Evolutionary conservation across 106 monocot genomes (phyloP).

Genomic region (Amphibolis antarctica): DNA sequence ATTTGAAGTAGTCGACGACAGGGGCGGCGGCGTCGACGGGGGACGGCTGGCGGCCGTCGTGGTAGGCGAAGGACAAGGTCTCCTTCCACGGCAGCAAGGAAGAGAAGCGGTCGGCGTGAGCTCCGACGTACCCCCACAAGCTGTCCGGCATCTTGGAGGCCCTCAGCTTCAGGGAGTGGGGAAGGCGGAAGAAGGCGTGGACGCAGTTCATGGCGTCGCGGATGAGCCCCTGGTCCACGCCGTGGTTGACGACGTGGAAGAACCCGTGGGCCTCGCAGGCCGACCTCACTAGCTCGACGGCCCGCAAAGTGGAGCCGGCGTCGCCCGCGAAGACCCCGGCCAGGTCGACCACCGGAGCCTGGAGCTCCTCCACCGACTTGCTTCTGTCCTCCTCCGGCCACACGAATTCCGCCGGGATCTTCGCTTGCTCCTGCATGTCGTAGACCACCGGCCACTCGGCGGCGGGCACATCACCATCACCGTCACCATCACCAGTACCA

Average conservation of each 20-base stretch:
- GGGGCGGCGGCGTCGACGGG: not conserved
- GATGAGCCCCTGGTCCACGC: conserved; percentile 17
- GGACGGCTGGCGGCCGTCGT: not conserved
- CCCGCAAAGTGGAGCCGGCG: conserved; percentile 7
- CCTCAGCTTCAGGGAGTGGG: conserved; percentile 28
- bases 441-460: conserved; percentile 25
- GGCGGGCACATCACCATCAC: no score
- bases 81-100: conserved; percentile 74
- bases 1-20: conserved; percentile 43
- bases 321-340: conserved; percentile 27
- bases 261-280: conserved; percentile 47
- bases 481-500: not conserved
- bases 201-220: conserved; percentile 18
- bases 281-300: conserved; percentile 15
- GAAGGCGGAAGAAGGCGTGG: conserved; percentile 45
- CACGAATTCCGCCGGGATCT: conserved; percentile 55
- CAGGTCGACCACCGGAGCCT: conserved; percentile 43
- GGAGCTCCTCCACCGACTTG: conserved; percentile 18
- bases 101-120: conserved; percentile 56
- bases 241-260: conserved; percentile 56
- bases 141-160: conserved; percentile 40
- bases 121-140: conserved; percentile 63
- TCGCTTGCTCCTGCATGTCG: conserved; percentile 14
- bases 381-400: conserved; percentile 33
- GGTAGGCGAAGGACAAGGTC: conserved; percentile 57